phyloP scores from a whole-genome alignment of 2,329 filamentous ascomycete species.

The Leptographium flavum region DNA sequence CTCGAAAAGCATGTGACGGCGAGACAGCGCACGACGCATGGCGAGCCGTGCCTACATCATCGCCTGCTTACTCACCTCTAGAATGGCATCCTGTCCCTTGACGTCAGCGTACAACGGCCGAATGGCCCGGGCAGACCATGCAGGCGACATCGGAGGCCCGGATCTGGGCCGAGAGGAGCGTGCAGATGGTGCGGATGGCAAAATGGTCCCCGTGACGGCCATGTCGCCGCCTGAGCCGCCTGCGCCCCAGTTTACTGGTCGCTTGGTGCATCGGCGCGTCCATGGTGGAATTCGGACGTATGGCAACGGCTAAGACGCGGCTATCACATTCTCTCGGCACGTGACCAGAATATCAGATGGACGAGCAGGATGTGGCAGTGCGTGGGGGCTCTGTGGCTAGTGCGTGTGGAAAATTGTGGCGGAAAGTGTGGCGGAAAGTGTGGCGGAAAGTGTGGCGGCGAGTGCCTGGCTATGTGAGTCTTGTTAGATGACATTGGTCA shows the following conservation, averaged over 20 bases:
- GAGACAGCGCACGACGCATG: too few species aligned
- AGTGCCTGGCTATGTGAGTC: too few species aligned
- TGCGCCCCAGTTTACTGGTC: not conserved
- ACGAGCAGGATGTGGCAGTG: not conserved
- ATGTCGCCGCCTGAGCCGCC: not conserved
- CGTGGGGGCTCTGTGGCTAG: not conserved
- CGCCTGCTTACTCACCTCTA: not conserved
- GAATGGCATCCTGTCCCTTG: not conserved
- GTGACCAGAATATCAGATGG: not conserved
- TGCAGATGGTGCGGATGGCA: not conserved
- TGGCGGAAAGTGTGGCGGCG: too few species aligned
- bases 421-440: too few species aligned
- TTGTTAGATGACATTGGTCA: too few species aligned
- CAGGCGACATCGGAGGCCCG: not conserved
- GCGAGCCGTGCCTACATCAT: too few species aligned
- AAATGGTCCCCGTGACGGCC: not conserved
- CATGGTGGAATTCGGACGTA: not conserved
- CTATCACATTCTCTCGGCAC: not conserved
- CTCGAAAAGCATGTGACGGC: too few species aligned
- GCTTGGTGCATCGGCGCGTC: not conserved
- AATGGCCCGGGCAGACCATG: not conserved
- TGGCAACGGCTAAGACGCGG: conserved; percentile 1
- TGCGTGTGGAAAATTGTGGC: too few species aligned
- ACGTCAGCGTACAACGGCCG: not conserved
- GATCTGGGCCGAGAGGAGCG: not conserved